Evolutionary conservation across 2,329 filamentous ascomycete genomes (phyloP).

Genomic region (Sphaceloma murrayae): DNA sequence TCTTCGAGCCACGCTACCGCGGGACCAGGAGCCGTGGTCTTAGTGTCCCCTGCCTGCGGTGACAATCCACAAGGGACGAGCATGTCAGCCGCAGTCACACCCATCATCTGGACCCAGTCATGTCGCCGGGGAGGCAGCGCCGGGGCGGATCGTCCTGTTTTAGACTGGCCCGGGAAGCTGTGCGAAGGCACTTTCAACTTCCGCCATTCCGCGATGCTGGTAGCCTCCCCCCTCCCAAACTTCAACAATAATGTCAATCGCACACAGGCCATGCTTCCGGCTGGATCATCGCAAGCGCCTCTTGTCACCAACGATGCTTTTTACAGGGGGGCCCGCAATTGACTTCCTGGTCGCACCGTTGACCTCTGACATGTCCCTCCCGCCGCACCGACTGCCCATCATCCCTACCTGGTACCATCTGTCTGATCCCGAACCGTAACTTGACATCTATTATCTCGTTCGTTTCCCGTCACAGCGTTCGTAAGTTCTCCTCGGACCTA

Average conservation of each 20-base stretch:
- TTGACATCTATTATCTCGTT: conserved; percentile 8
- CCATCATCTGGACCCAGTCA: neutral
- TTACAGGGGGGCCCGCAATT: conserved; percentile 7
- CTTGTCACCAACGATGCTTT: conserved; percentile 8
- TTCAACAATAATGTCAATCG: conserved; percentile 11
- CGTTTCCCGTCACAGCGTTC: conserved; percentile 10
- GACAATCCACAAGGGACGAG: neutral
- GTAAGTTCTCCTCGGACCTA: conserved; percentile 4
- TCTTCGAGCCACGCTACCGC: conserved; percentile 10
- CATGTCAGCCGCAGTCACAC: neutral
- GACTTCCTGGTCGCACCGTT: conserved; percentile 15
- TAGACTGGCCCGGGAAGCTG: conserved; percentile 10
- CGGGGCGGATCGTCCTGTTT: neutral
- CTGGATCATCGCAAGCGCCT: conserved; percentile 13
- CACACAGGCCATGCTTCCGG: conserved; percentile 13
- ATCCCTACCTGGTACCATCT: conserved; percentile 10
- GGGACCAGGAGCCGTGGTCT: conserved; percentile 5
- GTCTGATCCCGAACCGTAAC: conserved; percentile 4
- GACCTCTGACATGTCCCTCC: conserved; percentile 12
- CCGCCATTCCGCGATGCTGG: conserved; percentile 10
- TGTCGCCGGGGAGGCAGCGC: conserved; percentile 2
- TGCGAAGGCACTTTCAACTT: neutral
- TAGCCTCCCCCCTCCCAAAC: conserved; percentile 2
- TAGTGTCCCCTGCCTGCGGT: conserved; percentile 9
- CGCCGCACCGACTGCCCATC: conserved; percentile 3